Evolutionary conservation across 495 filamentous ascomycete species (phyloP).

Genomic region (Xylaria grammica): DNA sequence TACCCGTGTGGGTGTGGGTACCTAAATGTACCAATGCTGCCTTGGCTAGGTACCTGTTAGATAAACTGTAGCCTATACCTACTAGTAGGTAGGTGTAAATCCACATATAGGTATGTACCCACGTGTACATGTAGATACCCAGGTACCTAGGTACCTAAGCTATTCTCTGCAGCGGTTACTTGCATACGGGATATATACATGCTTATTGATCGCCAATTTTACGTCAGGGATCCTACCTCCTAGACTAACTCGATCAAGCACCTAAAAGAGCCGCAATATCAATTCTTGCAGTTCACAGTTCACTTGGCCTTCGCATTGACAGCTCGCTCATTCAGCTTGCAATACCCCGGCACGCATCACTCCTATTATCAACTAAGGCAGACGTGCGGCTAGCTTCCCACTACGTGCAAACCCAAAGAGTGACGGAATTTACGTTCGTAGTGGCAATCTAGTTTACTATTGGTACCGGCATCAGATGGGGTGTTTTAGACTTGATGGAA

Average conservation of each 20-base stretch:
- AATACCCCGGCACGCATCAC: neutral
- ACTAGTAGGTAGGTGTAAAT: too few species aligned
- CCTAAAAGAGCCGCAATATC: slow-evolving; percentile 15
- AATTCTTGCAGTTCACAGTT: neutral
- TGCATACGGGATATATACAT: neutral
- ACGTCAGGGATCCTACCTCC: slow-evolving; percentile 6
- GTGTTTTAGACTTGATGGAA: slow-evolving; percentile 14
- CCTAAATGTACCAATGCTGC: too few species aligned
- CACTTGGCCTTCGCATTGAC: neutral
- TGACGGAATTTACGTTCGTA: too few species aligned
- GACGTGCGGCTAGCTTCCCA: neutral
- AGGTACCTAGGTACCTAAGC: slow-evolving; percentile 10
- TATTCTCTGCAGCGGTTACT: neutral
- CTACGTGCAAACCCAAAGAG: too few species aligned
- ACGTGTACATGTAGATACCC: neutral
- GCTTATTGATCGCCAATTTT: neutral
- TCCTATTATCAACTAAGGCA: neutral
- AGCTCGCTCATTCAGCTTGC: neutral
- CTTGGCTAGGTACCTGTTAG: neutral
- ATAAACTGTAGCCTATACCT: too few species aligned
- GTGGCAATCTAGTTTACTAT: too few species aligned
- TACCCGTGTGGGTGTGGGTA: neutral
- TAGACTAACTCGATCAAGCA: slow-evolving; percentile 1
- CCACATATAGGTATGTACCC: too few species aligned
- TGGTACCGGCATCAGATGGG: neutral